Base-by-base conservation (phyloP, 2,329 filamentous ascomycete genomes). In the Emericellopsis atlantica region DNA sequence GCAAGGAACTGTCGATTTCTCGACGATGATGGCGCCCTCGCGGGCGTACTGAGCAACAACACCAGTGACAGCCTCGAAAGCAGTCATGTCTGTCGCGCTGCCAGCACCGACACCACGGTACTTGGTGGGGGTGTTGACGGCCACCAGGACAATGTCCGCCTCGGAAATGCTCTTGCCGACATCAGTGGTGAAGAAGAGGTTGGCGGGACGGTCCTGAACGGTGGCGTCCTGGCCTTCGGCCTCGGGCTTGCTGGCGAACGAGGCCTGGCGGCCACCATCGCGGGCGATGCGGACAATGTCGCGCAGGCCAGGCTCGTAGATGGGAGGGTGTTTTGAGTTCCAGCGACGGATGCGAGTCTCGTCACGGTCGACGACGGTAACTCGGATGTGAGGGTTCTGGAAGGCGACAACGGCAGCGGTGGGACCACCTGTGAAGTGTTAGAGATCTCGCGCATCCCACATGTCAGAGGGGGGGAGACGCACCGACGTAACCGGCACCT, bases 111-210 rank as follows among this genome's bases (percentile, higher is more conserved):
- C 62, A 41, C 84, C 84, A 37, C 71, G 73, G 31, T 66, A 72
- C 62, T 88, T 89, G 35, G 84, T 88, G 2, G 84, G 84, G 0
- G 84, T 89, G 57, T 88, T 86, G 49, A 90, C 84, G 12, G 81
- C 76, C 42, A 89, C 73, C 44, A 90, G 74, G 43, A 90, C 73
- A 36, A 89, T 61, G 53, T 89, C 82, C 11, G 84, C 83, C 46
- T 78, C 74, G 21, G 66, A 57, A 44, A 89, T 81, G 44, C 66
- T 68, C 46, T 61, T 65, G 16, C 69, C 69, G 9, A 84, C 69
- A 40, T 86, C 70, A 16, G 76, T 82, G 4, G 81, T 81, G 62
- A 90, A 90, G 64, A 79, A 72, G 15, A 90, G 66, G 57, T 89
- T 90, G 11, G 76, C 70, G 40, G 61, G 52, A 33, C 78, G 72